A percentile compares a stretch with the other conserved stretches of the same genome.
Evolutionary conservation across 352 stramenopile genomes (phyloP).

Genomic region (Phytophthora podocarpi): DNA sequence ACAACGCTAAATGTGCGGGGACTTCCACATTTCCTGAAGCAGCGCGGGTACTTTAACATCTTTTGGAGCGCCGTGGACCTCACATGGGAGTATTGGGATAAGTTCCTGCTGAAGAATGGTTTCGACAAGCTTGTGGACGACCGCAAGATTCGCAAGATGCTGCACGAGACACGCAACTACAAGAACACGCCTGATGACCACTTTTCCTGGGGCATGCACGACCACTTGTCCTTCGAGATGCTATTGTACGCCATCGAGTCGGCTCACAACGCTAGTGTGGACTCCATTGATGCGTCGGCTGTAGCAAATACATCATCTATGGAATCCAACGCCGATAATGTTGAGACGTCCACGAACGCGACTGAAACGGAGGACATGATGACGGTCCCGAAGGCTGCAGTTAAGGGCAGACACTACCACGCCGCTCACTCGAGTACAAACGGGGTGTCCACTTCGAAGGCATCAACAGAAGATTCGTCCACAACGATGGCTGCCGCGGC

Average conservation of each 20-base stretch:
- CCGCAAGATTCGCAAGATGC: slow-evolving; percentile 66
- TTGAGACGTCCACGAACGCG: slow-evolving; percentile 8
- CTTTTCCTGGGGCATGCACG: slow-evolving; percentile 74
- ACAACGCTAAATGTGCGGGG: slow-evolving; percentile 57
- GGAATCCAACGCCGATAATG: background rate
- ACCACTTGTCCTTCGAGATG: slow-evolving; percentile 79
- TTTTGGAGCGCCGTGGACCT: slow-evolving; percentile 74
- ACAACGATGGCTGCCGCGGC: slow-evolving; percentile 1
- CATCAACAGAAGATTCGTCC: slow-evolving; percentile 8
- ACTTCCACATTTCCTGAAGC: slow-evolving; percentile 68
- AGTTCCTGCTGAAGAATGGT: slow-evolving; percentile 63
- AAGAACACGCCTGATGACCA: slow-evolving; percentile 67
- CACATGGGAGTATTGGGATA: slow-evolving; percentile 73
- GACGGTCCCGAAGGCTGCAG: slow-evolving; percentile 19
- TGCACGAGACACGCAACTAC: slow-evolving; percentile 60
- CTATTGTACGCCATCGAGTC: slow-evolving; percentile 65
- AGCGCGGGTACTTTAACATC: slow-evolving; percentile 71
- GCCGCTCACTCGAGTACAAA: slow-evolving; percentile 7
- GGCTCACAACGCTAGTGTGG: slow-evolving; percentile 42
- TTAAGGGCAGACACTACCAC: slow-evolving; percentile 33
- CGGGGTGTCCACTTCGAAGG: background rate
- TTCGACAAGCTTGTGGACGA: slow-evolving; percentile 79
- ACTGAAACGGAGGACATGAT: slow-evolving; percentile 11
- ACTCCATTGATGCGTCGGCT: slow-evolving; percentile 16
- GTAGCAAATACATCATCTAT: background rate